These are phyloP conservation scores for Boletus pseudopeckii DNA, from an alignment of 768 basidiomycete species.

Conservation along the genomic window DNA sequence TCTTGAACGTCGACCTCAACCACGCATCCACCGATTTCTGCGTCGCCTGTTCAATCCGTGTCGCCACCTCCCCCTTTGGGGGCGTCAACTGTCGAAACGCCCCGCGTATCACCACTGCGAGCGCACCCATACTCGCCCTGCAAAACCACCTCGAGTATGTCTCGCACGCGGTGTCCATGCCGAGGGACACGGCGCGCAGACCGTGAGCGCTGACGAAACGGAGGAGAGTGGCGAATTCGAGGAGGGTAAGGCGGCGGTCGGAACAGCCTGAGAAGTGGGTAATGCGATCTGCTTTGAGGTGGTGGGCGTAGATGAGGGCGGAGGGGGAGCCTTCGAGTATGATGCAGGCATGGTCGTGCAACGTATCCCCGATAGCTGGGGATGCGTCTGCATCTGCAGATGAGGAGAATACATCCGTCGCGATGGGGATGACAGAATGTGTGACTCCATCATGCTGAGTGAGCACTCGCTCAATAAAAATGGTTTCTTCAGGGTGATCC, in stretches of 20 bases:
- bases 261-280: background rate
- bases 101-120: background rate
- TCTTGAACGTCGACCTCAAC: slow-evolving; percentile 5
- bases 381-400: background rate
- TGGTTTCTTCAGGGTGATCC: slow-evolving; percentile 1
- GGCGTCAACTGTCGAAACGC: background rate
- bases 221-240: slow-evolving; percentile 9
- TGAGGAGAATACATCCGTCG: background rate
- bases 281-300: background rate
- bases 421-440: slow-evolving; percentile 10
- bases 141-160: slow-evolving; percentile 13
- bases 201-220: slow-evolving; percentile 7
- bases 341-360: slow-evolving; percentile 15
- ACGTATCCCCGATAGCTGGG: background rate
- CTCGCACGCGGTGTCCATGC: slow-evolving; percentile 9
- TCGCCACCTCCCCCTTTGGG: background rate
- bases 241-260: slow-evolving; percentile 7
- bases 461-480: slow-evolving; percentile 13
- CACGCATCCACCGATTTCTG: slow-evolving; percentile 5
- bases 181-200: background rate
- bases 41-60: background rate
- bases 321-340: slow-evolving; percentile 3
- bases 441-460: background rate
- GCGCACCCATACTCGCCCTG: background rate
- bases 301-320: slow-evolving; percentile 1